Evolutionary conservation across 2,329 filamentous ascomycete species (phyloP).

Genomic region (Phialophora tarda): DNA sequence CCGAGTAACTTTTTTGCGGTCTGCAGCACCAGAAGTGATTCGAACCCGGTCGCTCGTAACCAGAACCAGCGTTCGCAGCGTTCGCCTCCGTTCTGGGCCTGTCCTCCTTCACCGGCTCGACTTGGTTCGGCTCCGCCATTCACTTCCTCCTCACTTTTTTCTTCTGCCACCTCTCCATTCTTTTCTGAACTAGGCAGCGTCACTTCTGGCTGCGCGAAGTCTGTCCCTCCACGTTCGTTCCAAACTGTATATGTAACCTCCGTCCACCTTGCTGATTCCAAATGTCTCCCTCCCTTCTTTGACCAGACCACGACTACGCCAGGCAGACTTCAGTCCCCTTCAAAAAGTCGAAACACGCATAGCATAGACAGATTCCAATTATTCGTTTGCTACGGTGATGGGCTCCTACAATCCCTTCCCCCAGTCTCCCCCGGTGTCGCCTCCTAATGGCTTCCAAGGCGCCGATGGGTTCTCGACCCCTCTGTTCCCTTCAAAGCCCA

Average conservation of each 20-base stretch:
- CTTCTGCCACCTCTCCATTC: conserved; percentile 6
- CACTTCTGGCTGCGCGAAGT: conserved; percentile 9
- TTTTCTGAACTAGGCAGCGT: conserved; percentile 1
- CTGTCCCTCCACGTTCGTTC: conserved; percentile 14
- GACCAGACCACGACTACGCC: neutral
- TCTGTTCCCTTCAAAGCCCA: conserved; percentile 59
- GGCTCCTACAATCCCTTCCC: conserved; percentile 34
- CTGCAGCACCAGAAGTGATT: conserved; percentile 5
- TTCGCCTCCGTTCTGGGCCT: conserved; percentile 2
- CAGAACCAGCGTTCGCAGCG: neutral
- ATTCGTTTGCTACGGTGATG: conserved; percentile 27
- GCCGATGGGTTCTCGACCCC: conserved; percentile 38
- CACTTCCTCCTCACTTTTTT: neutral
- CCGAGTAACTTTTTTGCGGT: conserved; percentile 3
- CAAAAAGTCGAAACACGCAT: neutral
- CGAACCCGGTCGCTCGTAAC: conserved; percentile 8
- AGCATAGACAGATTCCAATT: neutral
- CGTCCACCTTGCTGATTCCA: conserved; percentile 3
- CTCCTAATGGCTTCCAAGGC: conserved; percentile 39
- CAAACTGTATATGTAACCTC: conserved; percentile 11
- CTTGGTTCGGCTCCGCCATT: conserved; percentile 11
- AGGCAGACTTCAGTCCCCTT: neutral
- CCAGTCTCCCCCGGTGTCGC: conserved; percentile 38
- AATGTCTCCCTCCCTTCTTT: neutral
- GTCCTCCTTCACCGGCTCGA: neutral